Percentiles rank a stretch among this genome's conserved stretches.
These are phyloP conservation scores for Blastobotrys buckinghamii DNA, from an alignment of 1,139 yeast genomes.

Conservation along the genomic window DNA sequence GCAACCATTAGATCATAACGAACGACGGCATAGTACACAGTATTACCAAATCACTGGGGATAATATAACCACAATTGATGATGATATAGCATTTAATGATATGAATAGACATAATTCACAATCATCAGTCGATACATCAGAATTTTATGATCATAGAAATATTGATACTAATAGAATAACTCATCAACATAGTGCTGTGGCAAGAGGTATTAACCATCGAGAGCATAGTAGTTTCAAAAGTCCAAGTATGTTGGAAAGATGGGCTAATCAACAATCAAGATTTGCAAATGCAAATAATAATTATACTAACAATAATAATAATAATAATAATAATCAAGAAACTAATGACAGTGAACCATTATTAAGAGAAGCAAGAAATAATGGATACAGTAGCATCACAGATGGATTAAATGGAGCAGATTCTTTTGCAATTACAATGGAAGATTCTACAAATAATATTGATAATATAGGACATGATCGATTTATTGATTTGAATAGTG, in stretches of 20 bases:
- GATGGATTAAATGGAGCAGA: slow-evolving; percentile 19
- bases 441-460: slow-evolving; percentile 11
- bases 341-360: slow-evolving; percentile 17
- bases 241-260: slow-evolving; percentile 19
- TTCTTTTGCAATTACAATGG: slow-evolving; percentile 21
- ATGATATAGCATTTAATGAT: background rate
- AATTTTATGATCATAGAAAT: slow-evolving; percentile 9
- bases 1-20: background rate
- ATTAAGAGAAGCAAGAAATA: slow-evolving; percentile 2
- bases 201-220: background rate
- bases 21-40: background rate
- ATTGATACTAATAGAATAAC: background rate
- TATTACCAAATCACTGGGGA: slow-evolving; percentile 14
- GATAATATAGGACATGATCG: slow-evolving; percentile 1
- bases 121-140: slow-evolving; percentile 11
- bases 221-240: background rate
- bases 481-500: slow-evolving; percentile 16
- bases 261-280: slow-evolving; percentile 18
- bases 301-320: no score
- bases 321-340: background rate
- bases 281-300: background rate
- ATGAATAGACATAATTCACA: slow-evolving; percentile 4
- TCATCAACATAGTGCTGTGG: slow-evolving; percentile 2
- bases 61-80: background rate
- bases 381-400: slow-evolving; percentile 12